Conservation (phyloP, 176 grass and related monocot genomes). For the Ampelocalamus luodianensis region DNA sequence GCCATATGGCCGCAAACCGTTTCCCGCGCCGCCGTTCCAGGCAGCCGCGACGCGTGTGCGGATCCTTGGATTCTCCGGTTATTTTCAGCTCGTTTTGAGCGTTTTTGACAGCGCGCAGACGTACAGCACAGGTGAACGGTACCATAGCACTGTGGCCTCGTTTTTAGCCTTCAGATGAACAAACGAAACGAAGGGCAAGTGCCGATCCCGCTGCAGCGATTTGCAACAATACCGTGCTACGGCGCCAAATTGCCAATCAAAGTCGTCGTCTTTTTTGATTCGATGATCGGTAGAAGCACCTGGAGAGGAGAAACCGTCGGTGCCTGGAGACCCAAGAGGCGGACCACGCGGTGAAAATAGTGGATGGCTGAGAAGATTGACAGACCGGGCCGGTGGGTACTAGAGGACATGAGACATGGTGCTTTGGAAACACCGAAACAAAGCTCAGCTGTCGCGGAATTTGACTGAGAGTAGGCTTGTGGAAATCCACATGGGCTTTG, state of each 20-base stretch:
- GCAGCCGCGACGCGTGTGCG: neutral
- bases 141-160: too few species aligned
- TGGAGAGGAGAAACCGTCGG: neutral
- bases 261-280: too few species aligned
- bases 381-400: too few species aligned
- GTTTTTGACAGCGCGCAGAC: neutral
- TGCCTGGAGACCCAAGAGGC: too few species aligned
- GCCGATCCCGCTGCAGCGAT: neutral
- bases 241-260: too few species aligned
- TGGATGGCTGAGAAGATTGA: too few species aligned
- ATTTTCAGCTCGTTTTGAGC: neutral
- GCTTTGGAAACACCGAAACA: too few species aligned
- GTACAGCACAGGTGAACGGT: too few species aligned
- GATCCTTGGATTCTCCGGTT: constrained; percentile 8
- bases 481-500: neutral
- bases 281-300: too few species aligned
- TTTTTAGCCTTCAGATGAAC: neutral
- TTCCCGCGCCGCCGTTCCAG: constrained; percentile 24
- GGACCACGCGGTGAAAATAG: too few species aligned
- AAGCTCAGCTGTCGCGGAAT: neutral
- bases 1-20: constrained; percentile 19
- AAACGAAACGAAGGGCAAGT: neutral
- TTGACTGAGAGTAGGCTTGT: neutral
- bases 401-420: too few species aligned
- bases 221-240: too few species aligned